Conservation (phyloP, 202 grass and related monocot genomes). For the Carex sylvatica region DNA sequence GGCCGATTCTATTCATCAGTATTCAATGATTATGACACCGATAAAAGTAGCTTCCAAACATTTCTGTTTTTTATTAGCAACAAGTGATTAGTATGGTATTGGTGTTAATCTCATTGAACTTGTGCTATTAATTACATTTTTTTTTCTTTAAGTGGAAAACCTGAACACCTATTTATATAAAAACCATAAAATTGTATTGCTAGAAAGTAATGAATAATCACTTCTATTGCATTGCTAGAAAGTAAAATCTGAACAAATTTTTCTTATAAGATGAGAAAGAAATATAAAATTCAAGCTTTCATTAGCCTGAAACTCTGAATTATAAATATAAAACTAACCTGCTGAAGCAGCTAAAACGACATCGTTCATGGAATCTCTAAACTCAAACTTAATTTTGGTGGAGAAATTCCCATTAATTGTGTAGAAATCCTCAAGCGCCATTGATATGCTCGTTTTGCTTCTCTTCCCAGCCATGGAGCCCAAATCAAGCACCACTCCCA, state of each 20-base stretch:
- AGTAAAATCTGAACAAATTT: not conserved
- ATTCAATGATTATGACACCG: too few species aligned
- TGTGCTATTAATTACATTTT: too few species aligned
- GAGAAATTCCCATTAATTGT: slow-evolving; percentile 15
- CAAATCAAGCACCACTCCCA: slow-evolving; percentile 49
- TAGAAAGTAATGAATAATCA: not conserved
- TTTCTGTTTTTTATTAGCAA: too few species aligned
- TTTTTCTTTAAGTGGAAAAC: too few species aligned
- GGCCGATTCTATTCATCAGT: too few species aligned
- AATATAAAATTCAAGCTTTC: not conserved
- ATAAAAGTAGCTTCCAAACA: too few species aligned
- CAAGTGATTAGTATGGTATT: too few species aligned
- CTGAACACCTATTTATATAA: too few species aligned
- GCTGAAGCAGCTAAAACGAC: slow-evolving; percentile 33
- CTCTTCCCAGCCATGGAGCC: slow-evolving; percentile 36
- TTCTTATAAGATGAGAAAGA: not conserved
- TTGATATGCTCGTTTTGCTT: slow-evolving; percentile 36
- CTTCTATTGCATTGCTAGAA: not conserved
- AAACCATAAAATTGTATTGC: not conserved
- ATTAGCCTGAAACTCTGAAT: not conserved
- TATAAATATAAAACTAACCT: slow-evolving; percentile 28
- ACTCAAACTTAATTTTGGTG: slow-evolving; percentile 21
- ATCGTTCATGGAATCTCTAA: slow-evolving; percentile 32
- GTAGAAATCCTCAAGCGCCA: slow-evolving; percentile 55
- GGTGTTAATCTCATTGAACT: too few species aligned